Base-by-base conservation (phyloP, 345 rosid genomes). In the Dipteronia dyeriana region DNA sequence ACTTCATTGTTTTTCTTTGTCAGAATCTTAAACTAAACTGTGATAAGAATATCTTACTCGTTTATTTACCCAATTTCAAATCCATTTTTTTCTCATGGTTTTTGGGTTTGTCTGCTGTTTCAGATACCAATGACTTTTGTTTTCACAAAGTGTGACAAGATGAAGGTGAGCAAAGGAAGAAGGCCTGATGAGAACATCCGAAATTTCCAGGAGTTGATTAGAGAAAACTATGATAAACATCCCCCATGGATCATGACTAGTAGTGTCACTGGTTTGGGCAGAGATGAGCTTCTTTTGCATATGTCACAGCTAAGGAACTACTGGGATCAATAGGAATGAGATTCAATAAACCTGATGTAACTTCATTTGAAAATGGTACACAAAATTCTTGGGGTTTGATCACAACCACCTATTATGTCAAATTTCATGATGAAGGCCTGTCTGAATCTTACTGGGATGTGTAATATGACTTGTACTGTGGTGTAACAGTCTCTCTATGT, bases 221-320 rank as follows among this genome's bases (percentile, higher is more conserved):
- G 85, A 85, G 86, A 89, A 75, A 90, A 86, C 72, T 90, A 87
- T 51, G 76, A 76, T 74, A 82, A 82, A 5, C 95, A 90, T 76
- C 95, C 97, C 31, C 91, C 97, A 0, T 94, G 99, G 97, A 94
- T 96, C 85, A 82, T 94, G 97, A 96, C 97, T 0, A 96, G 98
- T 81, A 92, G 98, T 74, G 93, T 92, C 45, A 94, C 91, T 0
- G 89, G 93, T 67, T 85, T 92, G 74, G 97, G 94, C 49, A 90
- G 98, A 82, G 97, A 92, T 66, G 97, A 96, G 83, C 99, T 96
- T 82, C 94, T 93, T 9, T 91, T 95, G 45, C 99, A 93, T 49
- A 86, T 95, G 88, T 95, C 98, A 41, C 95, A 91, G 78, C 79
- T 89, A 17, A 84, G 95, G 72, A 91, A 91, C 85, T 86, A 83